Evolutionary conservation across 345 rosid species (phyloP), one percentile per base, ranked within the genome.

Genomic region (Euphorbia lathyris): DNA sequence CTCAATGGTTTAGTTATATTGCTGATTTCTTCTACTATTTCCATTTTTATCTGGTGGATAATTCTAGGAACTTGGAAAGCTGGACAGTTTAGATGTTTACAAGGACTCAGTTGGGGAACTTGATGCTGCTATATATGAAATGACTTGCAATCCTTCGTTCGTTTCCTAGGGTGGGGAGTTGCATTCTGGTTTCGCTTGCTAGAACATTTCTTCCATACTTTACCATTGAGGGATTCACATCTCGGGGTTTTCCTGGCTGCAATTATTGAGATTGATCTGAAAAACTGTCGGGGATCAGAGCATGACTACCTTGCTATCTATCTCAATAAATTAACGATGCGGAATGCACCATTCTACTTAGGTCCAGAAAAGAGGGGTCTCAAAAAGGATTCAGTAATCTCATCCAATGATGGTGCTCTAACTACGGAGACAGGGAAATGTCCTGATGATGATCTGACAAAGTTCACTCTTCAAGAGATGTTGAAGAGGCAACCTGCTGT

Each of bases 91-190:
- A 20, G 83, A 81, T 12, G 40, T 60, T 63, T 86, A 78, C 69
- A 77, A 53, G 17, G 96, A 84, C 55, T 86, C 93, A 7, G 26
- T 78, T 59, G 72, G 72, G 73, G 93, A 85, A 79, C 83, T 90
- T 69, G 96, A 93, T 34, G 85, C 74, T 71, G 83, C 83, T 73
- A 67, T 93, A 40, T 74, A 55, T 0, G 87, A 83, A 71, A 76
- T 87, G 69, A 83, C 74, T 63, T 79, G 85, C 0, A 68, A 85
- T 73, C 76, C 96, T n/a, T n/a, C n/a, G n/a, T 40, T 83, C 82
- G 69, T 90, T 93, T 70, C 96, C 98, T 77, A 85, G 84, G 96
- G 97, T 92, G 72, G 72, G 48, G 27, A 17, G 30, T 29, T 55
- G 26, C n/a, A 2, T 42, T 27, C 10, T 11, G 1, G 51, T 3